A percentile compares a stretch with the other conserved stretches of the same genome.
phyloP scores from a whole-genome alignment of 2,329 filamentous ascomycete genomes.

The Curvularia verruculosa region DNA sequence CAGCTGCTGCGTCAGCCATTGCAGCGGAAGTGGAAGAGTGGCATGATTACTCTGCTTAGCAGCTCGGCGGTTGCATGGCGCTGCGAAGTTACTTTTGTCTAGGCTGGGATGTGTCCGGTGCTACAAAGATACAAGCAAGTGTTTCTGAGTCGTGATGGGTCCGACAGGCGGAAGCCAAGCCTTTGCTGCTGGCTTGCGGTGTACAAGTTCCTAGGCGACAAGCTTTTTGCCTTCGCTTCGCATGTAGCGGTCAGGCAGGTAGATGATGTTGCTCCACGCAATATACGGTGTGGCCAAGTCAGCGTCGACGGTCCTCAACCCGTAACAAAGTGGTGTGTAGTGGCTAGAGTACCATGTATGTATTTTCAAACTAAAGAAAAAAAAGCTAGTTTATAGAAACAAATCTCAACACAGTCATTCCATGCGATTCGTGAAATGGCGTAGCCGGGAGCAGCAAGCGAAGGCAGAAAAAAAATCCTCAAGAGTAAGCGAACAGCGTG shows the following conservation, averaged over 20 bases:
- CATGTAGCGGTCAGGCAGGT: slow-evolving; percentile 7
- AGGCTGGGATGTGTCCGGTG: neutral
- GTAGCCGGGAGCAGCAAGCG: slow-evolving; percentile 12
- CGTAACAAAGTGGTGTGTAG: neutral
- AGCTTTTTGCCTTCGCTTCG: slow-evolving; percentile 1
- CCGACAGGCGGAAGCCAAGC: neutral
- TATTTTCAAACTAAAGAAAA: slow-evolving; percentile 7
- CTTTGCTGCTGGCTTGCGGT: neutral
- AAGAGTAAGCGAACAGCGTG: slow-evolving; percentile 5
- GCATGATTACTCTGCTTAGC: neutral
- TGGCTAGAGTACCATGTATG: neutral
- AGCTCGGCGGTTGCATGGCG: neutral
- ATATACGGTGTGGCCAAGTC: slow-evolving; percentile 5
- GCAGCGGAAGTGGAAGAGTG: neutral
- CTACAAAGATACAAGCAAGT: neutral
- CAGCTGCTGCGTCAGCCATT: neutral
- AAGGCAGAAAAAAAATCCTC: slow-evolving; percentile 4
- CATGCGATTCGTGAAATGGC: slow-evolving; percentile 5
- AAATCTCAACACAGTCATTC: slow-evolving; percentile 8
- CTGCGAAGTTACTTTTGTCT: neutral
- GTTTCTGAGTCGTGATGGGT: neutral
- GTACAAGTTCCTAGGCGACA: neutral
- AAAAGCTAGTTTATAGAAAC: slow-evolving; percentile 17
- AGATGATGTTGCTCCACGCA: neutral
- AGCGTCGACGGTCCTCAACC: slow-evolving; percentile 2